Evolutionary conservation across 306 rosid species (phyloP).

Genomic region (Acacia acuminata): DNA sequence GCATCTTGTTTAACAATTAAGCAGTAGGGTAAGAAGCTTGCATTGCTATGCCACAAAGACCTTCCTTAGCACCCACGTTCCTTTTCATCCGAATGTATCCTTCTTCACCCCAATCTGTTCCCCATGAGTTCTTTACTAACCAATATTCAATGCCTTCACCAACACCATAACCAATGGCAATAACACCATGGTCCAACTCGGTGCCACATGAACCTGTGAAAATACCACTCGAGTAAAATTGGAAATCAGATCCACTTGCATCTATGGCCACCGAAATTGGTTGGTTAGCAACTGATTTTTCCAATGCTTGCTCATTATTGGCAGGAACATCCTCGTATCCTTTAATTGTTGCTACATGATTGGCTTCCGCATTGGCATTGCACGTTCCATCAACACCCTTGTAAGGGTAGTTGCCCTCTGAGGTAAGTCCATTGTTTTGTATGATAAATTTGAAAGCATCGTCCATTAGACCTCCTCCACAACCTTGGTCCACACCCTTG

Average conservation of each 20-base stretch:
- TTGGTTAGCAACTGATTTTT: slow-evolving; percentile 42
- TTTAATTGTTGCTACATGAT: slow-evolving; percentile 32
- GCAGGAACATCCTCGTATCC: slow-evolving; percentile 41
- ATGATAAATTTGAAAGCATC: slow-evolving; percentile 42
- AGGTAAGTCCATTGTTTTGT: slow-evolving; percentile 31
- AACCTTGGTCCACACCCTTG: slow-evolving; percentile 35
- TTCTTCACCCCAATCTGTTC: slow-evolving; percentile 38
- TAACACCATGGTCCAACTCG: slow-evolving; percentile 43
- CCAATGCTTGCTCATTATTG: slow-evolving; percentile 36
- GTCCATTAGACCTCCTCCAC: slow-evolving; percentile 40
- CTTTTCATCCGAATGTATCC: slow-evolving; percentile 46
- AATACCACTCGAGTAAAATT: slow-evolving; percentile 36
- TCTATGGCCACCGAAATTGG: slow-evolving; percentile 45
- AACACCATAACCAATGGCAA: slow-evolving; percentile 37
- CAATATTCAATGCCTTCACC: slow-evolving; percentile 29
- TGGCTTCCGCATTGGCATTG: slow-evolving; percentile 10
- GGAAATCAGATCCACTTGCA: slow-evolving; percentile 40
- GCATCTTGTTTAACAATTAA: not conserved
- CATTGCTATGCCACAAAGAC: slow-evolving; percentile 45
- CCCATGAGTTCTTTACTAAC: slow-evolving; percentile 46
- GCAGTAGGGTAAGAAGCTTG: slow-evolving; percentile 39
- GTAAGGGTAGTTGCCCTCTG: slow-evolving; percentile 37
- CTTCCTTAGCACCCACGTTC: slow-evolving; percentile 28
- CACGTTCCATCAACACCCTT: slow-evolving; percentile 29
- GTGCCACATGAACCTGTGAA: slow-evolving; percentile 38